phyloP scores from a whole-genome alignment of 331 rosid genomes.

The Rhamnella rubrinervis region DNA sequence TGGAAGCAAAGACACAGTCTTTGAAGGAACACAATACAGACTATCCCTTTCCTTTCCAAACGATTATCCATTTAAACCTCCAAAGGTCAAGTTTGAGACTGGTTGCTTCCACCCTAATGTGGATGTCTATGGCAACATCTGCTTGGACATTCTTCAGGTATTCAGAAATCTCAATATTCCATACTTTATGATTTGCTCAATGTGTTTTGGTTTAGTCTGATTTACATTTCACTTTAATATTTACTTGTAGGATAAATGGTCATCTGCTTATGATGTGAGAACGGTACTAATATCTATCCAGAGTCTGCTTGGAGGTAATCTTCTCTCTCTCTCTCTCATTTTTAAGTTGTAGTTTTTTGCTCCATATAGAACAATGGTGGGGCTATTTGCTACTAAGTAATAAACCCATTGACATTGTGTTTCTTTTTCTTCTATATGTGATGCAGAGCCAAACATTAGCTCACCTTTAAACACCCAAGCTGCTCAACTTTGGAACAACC shows the following conservation, averaged over 20 bases:
- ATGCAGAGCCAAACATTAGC: constrained; percentile 84
- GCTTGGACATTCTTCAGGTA: constrained; percentile 99
- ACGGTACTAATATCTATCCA: constrained; percentile 86
- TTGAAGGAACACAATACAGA: constrained; percentile 86
- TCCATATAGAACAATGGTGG: not conserved
- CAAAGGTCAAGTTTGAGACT: constrained; percentile 89
- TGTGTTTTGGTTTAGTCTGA: not conserved
- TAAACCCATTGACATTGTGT: not conserved
- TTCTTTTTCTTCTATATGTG: not conserved
- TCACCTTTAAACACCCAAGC: constrained; percentile 93
- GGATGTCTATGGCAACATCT: constrained; percentile 76
- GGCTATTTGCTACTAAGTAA: not conserved
- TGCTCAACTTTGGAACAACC: constrained; percentile 91
- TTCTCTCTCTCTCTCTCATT: not conserved
- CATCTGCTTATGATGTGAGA: constrained; percentile 98
- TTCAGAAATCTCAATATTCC: not conserved
- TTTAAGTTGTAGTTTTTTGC: not conserved
- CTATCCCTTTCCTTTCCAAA: constrained; percentile 71
- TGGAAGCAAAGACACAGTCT: constrained; percentile 93
- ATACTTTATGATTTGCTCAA: not conserved
- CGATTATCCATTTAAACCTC: constrained; percentile 93
- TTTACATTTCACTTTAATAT: not conserved
- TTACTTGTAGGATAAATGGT: constrained; percentile 82
- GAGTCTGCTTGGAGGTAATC: constrained; percentile 91
- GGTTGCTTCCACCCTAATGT: constrained; percentile 90